phyloP scores from a whole-genome alignment of 805 yeast genomes.

The Priceomyces medius region DNA sequence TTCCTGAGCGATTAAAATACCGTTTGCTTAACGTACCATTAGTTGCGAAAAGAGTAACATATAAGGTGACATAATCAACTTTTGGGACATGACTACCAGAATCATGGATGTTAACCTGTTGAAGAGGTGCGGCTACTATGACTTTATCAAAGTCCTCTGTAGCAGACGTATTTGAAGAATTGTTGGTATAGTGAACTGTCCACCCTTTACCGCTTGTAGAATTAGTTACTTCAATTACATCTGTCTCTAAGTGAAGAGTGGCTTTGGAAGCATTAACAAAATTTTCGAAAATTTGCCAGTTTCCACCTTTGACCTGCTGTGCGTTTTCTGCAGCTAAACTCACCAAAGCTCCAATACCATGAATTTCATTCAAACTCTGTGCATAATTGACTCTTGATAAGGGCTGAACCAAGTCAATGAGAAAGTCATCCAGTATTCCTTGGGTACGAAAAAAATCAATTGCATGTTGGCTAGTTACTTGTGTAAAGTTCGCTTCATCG shows the following conservation, averaged over 20 bases:
- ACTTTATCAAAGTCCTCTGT: constrained; percentile 39
- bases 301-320: constrained; percentile 42
- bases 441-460: constrained; percentile 17
- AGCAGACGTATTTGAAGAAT: not conserved
- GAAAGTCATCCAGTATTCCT: constrained; percentile 22
- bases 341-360: constrained; percentile 42
- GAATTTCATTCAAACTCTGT: constrained; percentile 40
- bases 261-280: constrained; percentile 39
- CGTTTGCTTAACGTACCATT: constrained; percentile 16
- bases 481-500: constrained; percentile 21
- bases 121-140: constrained; percentile 44
- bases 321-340: constrained; percentile 38
- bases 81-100: constrained; percentile 2
- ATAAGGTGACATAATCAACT: constrained; percentile 37
- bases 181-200: constrained; percentile 6
- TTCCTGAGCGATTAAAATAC: constrained; percentile 9
- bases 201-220: constrained; percentile 1
- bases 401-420: constrained; percentile 35
- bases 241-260: constrained; percentile 18
- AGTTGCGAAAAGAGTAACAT: constrained; percentile 36
- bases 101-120: constrained; percentile 24
- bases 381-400: constrained; percentile 46
- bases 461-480: constrained; percentile 22
- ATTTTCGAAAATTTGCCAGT: constrained; percentile 40
- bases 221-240: not conserved